Evolutionary conservation across 2,329 filamentous ascomycete species (phyloP).

Genomic region (Aspergillus brunneoviolaceus): DNA sequence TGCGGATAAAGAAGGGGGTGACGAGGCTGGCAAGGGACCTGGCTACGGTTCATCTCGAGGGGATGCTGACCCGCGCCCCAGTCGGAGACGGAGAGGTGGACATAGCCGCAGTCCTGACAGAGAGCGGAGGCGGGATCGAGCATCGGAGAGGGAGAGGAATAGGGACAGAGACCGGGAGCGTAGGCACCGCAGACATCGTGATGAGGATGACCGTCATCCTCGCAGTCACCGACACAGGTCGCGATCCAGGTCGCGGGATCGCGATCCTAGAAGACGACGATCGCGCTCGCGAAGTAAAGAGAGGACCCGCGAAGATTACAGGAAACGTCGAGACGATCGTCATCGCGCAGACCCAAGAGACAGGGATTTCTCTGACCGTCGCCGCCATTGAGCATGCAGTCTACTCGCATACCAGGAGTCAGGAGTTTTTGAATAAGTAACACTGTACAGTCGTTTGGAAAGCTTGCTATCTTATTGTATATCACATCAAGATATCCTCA

Average conservation of each 20-base stretch:
- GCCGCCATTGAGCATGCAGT: slow-evolving; percentile 14
- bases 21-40: slow-evolving; percentile 31
- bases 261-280: slow-evolving; percentile 25
- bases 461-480: slow-evolving; percentile 10
- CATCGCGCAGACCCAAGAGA: slow-evolving; percentile 28
- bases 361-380: slow-evolving; percentile 23
- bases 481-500: slow-evolving; percentile 13
- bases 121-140: slow-evolving; percentile 31
- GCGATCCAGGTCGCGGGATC: slow-evolving; percentile 29
- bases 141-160: slow-evolving; percentile 28
- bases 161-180: slow-evolving; percentile 43
- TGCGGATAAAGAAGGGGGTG: slow-evolving; percentile 50
- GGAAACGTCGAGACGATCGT: slow-evolving; percentile 27
- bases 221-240: slow-evolving; percentile 36
- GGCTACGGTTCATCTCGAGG: slow-evolving; percentile 33
- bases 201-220: slow-evolving; percentile 33
- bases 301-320: slow-evolving; percentile 25
- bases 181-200: slow-evolving; percentile 43
- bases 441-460: slow-evolving; percentile 13
- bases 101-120: slow-evolving; percentile 35
- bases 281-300: slow-evolving; percentile 34
- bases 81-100: slow-evolving; percentile 31
- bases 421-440: slow-evolving; percentile 17
- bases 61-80: slow-evolving; percentile 27
- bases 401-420: slow-evolving; percentile 7